phyloP scores from a whole-genome alignment of 139 green algal species.

The Edaphochlamys debaryana region DNA sequence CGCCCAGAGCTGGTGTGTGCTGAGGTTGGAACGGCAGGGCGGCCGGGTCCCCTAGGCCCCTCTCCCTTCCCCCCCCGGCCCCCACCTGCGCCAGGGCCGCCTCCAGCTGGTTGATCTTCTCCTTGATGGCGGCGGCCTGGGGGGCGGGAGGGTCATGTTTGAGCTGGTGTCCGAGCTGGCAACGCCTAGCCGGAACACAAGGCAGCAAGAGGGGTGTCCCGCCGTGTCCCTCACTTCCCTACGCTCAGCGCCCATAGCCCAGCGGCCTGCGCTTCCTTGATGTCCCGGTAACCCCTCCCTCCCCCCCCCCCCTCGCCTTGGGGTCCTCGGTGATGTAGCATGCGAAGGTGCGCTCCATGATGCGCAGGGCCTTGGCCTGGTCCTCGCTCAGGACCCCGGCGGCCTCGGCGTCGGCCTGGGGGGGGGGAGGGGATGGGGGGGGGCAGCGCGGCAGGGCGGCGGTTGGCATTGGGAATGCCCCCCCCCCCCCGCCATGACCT shows the following conservation, averaged over 20 bases:
- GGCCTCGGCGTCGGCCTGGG: slow-evolving; percentile 2
- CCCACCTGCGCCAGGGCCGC: slow-evolving; percentile 62
- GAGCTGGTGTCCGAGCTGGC: slow-evolving; percentile 60
- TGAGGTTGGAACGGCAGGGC: too few relatives aligned
- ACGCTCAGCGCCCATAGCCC: too few relatives aligned
- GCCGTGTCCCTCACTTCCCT: too few relatives aligned
- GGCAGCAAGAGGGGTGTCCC: too few relatives aligned
- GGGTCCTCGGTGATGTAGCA: slow-evolving; percentile 77
- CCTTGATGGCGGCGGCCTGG: slow-evolving; percentile 59
- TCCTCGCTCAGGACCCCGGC: slow-evolving; percentile 42
- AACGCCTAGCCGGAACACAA: slow-evolving; percentile 61
- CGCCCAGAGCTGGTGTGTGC: too few relatives aligned
- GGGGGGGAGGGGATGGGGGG: too few relatives aligned
- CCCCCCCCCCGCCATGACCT: too few relatives aligned
- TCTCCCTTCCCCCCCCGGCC: slow-evolving; percentile 3
- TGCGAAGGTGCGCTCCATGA: slow-evolving; percentile 78
- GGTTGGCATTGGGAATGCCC: too few relatives aligned
- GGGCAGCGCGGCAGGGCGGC: background rate
- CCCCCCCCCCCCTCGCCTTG: too few relatives aligned
- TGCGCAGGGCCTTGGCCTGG: slow-evolving; percentile 64
- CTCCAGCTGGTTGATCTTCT: slow-evolving; percentile 80
- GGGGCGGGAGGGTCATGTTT: slow-evolving; percentile 60
- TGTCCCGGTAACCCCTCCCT: too few relatives aligned
- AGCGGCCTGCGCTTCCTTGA: too few relatives aligned
- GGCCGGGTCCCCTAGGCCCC: too few relatives aligned